Percentiles rank a stretch among this genome's conserved stretches.
Evolutionary conservation across 345 rosid species (phyloP).

Genomic region (Boechera stricta): DNA sequence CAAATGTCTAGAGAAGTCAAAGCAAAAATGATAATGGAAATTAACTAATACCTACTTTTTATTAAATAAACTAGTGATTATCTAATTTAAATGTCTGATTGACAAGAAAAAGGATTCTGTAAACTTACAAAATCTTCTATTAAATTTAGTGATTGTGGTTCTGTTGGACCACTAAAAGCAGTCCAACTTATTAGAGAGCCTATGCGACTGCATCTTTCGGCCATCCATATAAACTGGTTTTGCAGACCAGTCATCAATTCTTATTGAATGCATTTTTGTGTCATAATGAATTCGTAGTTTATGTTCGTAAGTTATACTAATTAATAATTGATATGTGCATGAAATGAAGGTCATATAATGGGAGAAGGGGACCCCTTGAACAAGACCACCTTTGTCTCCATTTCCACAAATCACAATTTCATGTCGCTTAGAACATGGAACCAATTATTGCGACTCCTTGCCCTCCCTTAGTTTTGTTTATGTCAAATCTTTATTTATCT

Average conservation of each 20-base stretch:
- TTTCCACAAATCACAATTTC: slow-evolving; percentile 22
- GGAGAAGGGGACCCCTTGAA: slow-evolving; percentile 34
- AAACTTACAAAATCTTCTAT: background rate
- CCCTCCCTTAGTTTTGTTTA: slow-evolving; percentile 6
- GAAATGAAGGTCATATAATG: slow-evolving; percentile 34
- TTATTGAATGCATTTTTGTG: background rate
- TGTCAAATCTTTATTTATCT: slow-evolving; percentile 19
- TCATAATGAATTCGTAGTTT: background rate
- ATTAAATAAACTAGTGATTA: background rate
- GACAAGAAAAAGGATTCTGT: background rate
- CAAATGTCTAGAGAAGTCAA: slow-evolving; percentile 18
- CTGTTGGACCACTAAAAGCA: background rate
- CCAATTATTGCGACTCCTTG: slow-evolving; percentile 25
- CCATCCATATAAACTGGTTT: background rate
- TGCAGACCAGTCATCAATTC: background rate
- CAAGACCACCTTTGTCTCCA: slow-evolving; percentile 37
- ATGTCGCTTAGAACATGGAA: slow-evolving; percentile 38
- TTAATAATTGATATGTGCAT: slow-evolving; percentile 3
- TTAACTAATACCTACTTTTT: slow-evolving; percentile 25
- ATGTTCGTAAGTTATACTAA: background rate
- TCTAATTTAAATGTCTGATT: background rate
- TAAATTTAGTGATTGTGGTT: background rate
- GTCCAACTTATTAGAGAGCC: background rate
- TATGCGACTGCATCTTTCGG: background rate
- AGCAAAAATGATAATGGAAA: slow-evolving; percentile 17